These are phyloP conservation scores for Candida frijolesensis DNA, from an alignment of 1,139 yeast species.

Conservation along the genomic window DNA sequence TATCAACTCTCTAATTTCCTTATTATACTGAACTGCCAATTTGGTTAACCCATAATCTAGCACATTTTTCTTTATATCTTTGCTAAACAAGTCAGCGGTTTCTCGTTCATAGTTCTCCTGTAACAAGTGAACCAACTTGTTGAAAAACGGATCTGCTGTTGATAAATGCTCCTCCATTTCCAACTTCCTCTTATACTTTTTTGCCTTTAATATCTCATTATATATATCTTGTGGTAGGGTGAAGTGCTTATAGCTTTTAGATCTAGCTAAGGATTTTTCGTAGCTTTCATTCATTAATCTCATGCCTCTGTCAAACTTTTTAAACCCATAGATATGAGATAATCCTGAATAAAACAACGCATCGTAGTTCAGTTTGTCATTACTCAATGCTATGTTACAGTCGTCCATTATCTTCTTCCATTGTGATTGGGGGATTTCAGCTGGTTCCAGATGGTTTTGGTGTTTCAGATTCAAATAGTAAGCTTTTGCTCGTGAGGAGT, in stretches of 20 bases:
- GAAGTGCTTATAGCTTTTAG: slow-evolving; percentile 21
- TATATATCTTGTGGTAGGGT: slow-evolving; percentile 22
- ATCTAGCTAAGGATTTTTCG: slow-evolving; percentile 26
- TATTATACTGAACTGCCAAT: slow-evolving; percentile 21
- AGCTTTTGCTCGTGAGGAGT: slow-evolving; percentile 22
- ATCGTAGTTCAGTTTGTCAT: slow-evolving; percentile 23
- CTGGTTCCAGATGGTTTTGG: slow-evolving; percentile 8
- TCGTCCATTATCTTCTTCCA: slow-evolving; percentile 27
- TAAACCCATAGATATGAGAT: slow-evolving; percentile 25
- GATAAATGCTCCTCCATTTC: slow-evolving; percentile 24
- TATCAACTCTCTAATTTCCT: slow-evolving; percentile 24
- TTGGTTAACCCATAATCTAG: slow-evolving; percentile 22
- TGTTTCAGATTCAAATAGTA: slow-evolving; percentile 14
- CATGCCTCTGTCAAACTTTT: slow-evolving; percentile 29
- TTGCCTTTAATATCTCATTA: slow-evolving; percentile 22
- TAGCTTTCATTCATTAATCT: slow-evolving; percentile 31
- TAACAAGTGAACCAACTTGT: slow-evolving; percentile 24
- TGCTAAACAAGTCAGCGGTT: slow-evolving; percentile 15
- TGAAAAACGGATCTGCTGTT: slow-evolving; percentile 24
- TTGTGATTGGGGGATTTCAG: slow-evolving; percentile 11
- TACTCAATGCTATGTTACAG: slow-evolving; percentile 29
- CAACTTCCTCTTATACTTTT: slow-evolving; percentile 18
- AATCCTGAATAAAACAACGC: slow-evolving; percentile 29
- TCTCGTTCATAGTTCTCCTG: slow-evolving; percentile 21
- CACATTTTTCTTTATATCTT: slow-evolving; percentile 18